Conservation (phyloP, 371 early-diverging fungal species). For the Sporodiniella umbellata region DNA sequence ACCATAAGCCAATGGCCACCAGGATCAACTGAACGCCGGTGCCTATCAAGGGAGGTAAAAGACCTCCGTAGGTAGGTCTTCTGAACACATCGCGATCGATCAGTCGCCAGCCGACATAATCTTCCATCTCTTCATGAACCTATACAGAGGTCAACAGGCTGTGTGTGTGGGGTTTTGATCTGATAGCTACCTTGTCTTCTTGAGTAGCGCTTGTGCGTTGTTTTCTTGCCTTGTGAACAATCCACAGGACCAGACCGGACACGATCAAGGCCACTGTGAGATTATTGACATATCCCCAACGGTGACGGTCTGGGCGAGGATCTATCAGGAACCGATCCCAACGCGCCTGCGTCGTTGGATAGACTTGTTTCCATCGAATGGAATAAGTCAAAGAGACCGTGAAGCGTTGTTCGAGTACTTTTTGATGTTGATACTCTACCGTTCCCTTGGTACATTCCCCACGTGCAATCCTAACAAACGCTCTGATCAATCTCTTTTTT, state of each 20-base stretch:
- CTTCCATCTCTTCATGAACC: constrained; percentile 37
- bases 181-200: constrained; percentile 16
- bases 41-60: constrained; percentile 44
- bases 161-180: not conserved
- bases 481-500: not conserved
- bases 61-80: constrained; percentile 44
- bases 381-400: constrained; percentile 39
- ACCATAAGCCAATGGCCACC: constrained; percentile 11
- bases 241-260: constrained; percentile 18
- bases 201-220: constrained; percentile 14
- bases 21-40: constrained; percentile 35
- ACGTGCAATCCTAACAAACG: constrained; percentile 20
- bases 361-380: constrained; percentile 45
- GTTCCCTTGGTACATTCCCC: constrained; percentile 34
- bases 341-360: constrained; percentile 11
- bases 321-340: constrained; percentile 38
- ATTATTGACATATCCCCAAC: constrained; percentile 29
- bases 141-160: not conserved
- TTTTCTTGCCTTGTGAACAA: constrained; percentile 29
- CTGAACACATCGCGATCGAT: constrained; percentile 46
- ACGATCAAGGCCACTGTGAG: constrained; percentile 18
- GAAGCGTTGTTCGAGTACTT: constrained; percentile 25
- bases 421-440: constrained; percentile 37
- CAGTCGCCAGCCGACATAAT: constrained; percentile 43
- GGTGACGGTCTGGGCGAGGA: constrained; percentile 28